Evolutionary conservation across 805 yeast genomes (phyloP).

Genomic region (Cyberlindnera nakhonratchasimensis): DNA sequence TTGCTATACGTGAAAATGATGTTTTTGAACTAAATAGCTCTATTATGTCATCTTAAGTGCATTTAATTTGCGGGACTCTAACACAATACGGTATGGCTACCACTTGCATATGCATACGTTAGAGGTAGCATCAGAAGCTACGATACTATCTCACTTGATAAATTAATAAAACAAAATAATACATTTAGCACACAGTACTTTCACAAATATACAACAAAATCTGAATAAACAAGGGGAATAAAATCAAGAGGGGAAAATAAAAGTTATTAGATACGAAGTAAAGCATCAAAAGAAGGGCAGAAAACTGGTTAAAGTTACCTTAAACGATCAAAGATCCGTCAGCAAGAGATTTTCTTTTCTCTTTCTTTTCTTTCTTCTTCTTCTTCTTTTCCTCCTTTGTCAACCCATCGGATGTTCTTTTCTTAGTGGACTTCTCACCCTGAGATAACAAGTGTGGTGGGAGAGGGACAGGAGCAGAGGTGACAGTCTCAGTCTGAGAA

Average conservation of each 20-base stretch:
- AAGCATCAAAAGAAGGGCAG: neutral
- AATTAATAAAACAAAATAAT: neutral
- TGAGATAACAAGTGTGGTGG: conserved; percentile 29
- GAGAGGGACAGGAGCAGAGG: conserved; percentile 39
- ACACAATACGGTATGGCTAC: too few relatives aligned
- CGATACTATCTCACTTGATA: neutral
- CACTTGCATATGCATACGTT: too few relatives aligned
- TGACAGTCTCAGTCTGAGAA: conserved; percentile 28
- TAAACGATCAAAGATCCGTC: conserved; percentile 5
- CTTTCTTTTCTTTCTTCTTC: conserved; percentile 53
- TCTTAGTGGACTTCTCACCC: conserved; percentile 30
- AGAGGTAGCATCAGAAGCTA: neutral
- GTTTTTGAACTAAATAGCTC: too few relatives aligned
- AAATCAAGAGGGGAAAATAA: neutral
- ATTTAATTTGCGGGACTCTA: too few relatives aligned
- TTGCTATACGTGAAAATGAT: too few relatives aligned
- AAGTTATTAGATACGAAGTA: neutral
- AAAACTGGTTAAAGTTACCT: neutral
- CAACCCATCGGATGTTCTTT: conserved; percentile 30
- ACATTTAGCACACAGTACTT: neutral
- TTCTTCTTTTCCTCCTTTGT: conserved; percentile 44
- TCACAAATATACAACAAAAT: neutral
- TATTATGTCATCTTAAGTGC: too few relatives aligned
- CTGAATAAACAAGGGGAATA: neutral
- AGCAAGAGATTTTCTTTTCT: conserved; percentile 37